Evolutionary conservation across 371 early-diverging fungal genomes (phyloP), one percentile per base, ranked within the genome.

Genomic region (Spraguea lophii): DNA sequence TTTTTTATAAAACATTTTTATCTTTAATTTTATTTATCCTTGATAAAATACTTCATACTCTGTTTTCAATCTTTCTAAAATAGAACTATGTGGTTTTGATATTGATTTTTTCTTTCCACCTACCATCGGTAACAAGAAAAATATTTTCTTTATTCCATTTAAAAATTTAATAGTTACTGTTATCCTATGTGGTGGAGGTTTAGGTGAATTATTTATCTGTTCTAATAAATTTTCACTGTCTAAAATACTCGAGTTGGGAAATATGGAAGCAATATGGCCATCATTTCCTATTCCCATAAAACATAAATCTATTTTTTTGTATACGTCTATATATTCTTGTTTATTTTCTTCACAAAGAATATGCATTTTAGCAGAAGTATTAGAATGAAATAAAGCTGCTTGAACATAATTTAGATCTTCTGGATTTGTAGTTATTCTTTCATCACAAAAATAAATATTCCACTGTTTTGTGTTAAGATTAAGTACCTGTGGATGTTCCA

Each of bases 191-290:
- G 50, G 16, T 7, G 67, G 67, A 2, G 66, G 56, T 16, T 53
- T 48, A 15, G 61, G 55, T 35, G 49, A 67, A 41, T 58, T 52
- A 12, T 47, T 42, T 10, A 60, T 39, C 20, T 52, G 36, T 9
- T 61, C 56, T 17, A 57, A 48, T 53, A 59, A 46, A 17, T 54
- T 56, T 10, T 32, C 25, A 19, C 46, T 44, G 32, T 59, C 52
- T 4, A 67, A 43, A 16, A 40, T 40, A 9, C 42, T 13, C 10
- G 52, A 54, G 17, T 62, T 54, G 34, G 70, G 70, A 41, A 63
- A 64, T 16, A 70, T 41, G 21, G 70, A 70, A 38, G 67, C 70
- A 46, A 67, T 64, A 38, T 70, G 70, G 6, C 70, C 70, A 44
- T 70, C 68, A 3, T 63, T 57, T 17, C 70, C 70, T 34, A 70